These are phyloP conservation scores for Raphanus raphanistrum DNA, from an alignment of 345 rosid species.

Conservation along the genomic window DNA sequence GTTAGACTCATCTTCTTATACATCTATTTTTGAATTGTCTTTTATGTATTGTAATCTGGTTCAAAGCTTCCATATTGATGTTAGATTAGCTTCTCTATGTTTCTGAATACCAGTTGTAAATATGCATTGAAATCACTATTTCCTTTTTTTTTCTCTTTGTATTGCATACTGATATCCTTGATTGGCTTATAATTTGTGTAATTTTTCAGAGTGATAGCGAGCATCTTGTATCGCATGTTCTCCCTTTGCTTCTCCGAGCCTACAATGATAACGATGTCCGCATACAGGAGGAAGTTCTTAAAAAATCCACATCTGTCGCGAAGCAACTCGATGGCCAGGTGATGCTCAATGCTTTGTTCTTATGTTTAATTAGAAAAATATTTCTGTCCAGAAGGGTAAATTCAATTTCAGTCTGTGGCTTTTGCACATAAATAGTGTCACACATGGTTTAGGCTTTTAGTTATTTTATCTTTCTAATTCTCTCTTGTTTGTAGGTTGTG, in stretches of 20 bases:
- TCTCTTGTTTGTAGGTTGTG: conserved; percentile 60
- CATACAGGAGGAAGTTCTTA: conserved; percentile 89
- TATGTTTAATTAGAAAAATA: neutral
- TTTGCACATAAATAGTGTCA: neutral
- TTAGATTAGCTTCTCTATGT: conserved; percentile 6
- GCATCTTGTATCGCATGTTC: conserved; percentile 61
- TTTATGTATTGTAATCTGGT: neutral
- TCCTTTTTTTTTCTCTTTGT: neutral
- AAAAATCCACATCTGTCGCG: conserved; percentile 64
- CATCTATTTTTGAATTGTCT: neutral
- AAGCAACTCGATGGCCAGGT: conserved; percentile 91
- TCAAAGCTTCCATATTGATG: conserved; percentile 23
- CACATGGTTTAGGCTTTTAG: neutral
- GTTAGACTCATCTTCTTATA: neutral
- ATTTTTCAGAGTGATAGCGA: conserved; percentile 68
- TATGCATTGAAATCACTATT: conserved; percentile 15
- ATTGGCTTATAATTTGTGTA: conserved; percentile 11
- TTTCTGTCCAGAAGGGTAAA: neutral
- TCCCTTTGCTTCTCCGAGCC: conserved; percentile 89
- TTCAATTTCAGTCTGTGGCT: neutral
- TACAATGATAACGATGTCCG: conserved; percentile 95
- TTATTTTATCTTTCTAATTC: neutral
- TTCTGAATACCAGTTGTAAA: conserved; percentile 1
- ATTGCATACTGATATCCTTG: conserved; percentile 9
- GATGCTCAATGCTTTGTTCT: conserved; percentile 27